Percentiles rank a stretch among this genome's conserved stretches.
phyloP scores from a whole-genome alignment of 768 basidiomycete species.

The Suillus alpinus region DNA sequence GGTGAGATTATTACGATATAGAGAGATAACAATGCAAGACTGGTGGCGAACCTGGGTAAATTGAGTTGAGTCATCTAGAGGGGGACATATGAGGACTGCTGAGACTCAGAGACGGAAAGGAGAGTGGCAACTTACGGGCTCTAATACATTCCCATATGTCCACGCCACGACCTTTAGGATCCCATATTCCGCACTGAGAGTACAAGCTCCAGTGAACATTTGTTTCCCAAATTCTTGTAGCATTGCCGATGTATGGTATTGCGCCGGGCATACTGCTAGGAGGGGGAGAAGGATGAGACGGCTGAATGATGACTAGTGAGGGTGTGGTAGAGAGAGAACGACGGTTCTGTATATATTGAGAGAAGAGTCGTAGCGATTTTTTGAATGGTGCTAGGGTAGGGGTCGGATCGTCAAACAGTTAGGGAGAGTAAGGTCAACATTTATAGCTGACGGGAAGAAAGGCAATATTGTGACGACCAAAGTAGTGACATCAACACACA shows the following conservation, averaged over 20 bases:
- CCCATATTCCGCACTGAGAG: conserved; percentile 73
- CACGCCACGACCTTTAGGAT: conserved; percentile 61
- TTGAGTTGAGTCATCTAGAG: conserved; percentile 56
- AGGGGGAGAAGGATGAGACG: conserved; percentile 10
- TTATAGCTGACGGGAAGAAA: conserved; percentile 31
- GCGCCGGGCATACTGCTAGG: conserved; percentile 22
- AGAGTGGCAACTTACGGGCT: conserved; percentile 48
- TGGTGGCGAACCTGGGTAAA: conserved; percentile 34
- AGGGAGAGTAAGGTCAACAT: conserved; percentile 14
- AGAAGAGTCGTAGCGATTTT: not conserved
- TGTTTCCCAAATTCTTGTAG: conserved; percentile 69
- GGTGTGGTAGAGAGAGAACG: not conserved
- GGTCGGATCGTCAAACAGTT: conserved; percentile 8
- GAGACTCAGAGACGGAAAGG: not conserved
- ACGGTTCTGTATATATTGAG: not conserved
- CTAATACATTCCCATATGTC: conserved; percentile 75
- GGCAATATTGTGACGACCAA: conserved; percentile 19
- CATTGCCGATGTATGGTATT: conserved; percentile 48
- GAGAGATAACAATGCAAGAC: conserved; percentile 5
- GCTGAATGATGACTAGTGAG: not conserved
- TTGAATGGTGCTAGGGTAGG: conserved; percentile 3
- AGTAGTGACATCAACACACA: conserved; percentile 31
- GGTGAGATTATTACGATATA: not conserved
- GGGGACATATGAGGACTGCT: conserved; percentile 7
- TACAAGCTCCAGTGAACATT: conserved; percentile 62